Conservation (phyloP, 2,329 filamentous ascomycete genomes). For the Cyclaneusma minus region DNA sequence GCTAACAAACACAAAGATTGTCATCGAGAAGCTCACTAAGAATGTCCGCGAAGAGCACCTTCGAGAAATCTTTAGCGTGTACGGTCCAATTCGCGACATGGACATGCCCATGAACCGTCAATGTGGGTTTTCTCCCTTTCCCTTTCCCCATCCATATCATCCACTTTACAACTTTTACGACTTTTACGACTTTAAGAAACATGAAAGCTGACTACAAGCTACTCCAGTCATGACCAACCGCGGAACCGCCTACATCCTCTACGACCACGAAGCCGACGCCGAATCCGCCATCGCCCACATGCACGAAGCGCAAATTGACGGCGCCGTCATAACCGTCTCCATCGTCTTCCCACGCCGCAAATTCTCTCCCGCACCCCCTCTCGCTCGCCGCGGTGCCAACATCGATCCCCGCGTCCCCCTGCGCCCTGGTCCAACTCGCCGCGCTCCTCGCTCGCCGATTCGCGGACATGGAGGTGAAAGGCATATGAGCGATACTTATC, state of each 20-base stretch:
- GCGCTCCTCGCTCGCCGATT: conserved; percentile 20
- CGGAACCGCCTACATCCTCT: conserved; percentile 87
- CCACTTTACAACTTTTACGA: conserved; percentile 3
- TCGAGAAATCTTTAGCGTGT: conserved; percentile 80
- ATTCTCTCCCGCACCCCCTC: conserved; percentile 66
- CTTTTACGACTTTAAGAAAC: conserved; percentile 1
- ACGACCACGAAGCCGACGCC: conserved; percentile 59
- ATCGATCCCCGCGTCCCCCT: conserved; percentile 37
- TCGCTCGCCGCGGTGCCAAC: conserved; percentile 45
- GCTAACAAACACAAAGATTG: conserved; percentile 44
- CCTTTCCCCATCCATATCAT: conserved; percentile 1
- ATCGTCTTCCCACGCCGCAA: conserved; percentile 29
- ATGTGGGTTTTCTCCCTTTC: conserved; percentile 37
- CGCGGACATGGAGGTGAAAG: too few species aligned
- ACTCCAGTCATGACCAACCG: conserved; percentile 67
- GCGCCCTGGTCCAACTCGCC: conserved; percentile 17
- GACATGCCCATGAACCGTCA: conserved; percentile 80
- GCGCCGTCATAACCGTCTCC: conserved; percentile 19
- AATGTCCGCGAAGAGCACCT: conserved; percentile 85
- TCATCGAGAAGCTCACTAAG: conserved; percentile 90
- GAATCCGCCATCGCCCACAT: conserved; percentile 87
- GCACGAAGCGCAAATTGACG: conserved; percentile 70
- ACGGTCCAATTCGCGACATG: conserved; percentile 72
- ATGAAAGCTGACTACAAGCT: conserved; percentile 11
- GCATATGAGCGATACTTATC: too few species aligned